Conservation (phyloP, 495 filamentous ascomycete species). For the Massariosphaeria phaeospora region DNA sequence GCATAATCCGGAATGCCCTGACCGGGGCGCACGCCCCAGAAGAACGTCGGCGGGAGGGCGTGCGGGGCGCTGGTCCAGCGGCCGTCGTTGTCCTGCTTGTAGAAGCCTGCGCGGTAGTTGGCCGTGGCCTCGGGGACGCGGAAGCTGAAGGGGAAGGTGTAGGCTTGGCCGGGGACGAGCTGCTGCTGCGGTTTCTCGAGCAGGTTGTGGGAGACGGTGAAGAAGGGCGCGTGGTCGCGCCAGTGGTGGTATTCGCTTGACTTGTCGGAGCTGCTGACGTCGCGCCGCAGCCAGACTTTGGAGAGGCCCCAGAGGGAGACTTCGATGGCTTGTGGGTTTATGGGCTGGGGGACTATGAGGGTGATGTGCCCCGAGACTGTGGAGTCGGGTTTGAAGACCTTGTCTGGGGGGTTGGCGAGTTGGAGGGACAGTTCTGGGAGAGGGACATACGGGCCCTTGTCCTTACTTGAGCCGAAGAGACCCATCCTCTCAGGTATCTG, state of each 20-base stretch:
- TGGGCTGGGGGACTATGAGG: slow-evolving; percentile 5
- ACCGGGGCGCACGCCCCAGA: not conserved
- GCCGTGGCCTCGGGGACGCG: slow-evolving; percentile 14
- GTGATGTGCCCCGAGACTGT: slow-evolving; percentile 15
- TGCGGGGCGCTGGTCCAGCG: slow-evolving; percentile 10
- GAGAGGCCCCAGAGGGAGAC: slow-evolving; percentile 21
- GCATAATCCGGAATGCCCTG: slow-evolving; percentile 2
- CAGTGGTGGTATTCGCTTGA: slow-evolving; percentile 18
- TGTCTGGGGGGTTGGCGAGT: not conserved
- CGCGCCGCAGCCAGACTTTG: slow-evolving; percentile 14
- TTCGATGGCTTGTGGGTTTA: slow-evolving; percentile 22
- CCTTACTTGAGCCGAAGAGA: not conserved
- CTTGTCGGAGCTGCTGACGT: not conserved
- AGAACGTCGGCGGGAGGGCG: slow-evolving; percentile 22
- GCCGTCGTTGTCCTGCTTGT: slow-evolving; percentile 7
- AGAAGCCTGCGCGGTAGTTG: slow-evolving; percentile 5
- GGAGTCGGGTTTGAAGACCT: slow-evolving; percentile 17
- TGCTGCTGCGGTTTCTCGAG: not conserved
- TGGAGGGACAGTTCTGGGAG: not conserved
- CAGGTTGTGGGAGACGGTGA: slow-evolving; percentile 18
- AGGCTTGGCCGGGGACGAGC: slow-evolving; percentile 10
- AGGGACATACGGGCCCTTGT: not conserved
- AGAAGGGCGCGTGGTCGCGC: slow-evolving; percentile 19
- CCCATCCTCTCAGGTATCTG: no score
- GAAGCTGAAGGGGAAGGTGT: slow-evolving; percentile 22